phyloP scores from a whole-genome alignment of 768 basidiomycete genomes.

The Mycena polygramma region DNA sequence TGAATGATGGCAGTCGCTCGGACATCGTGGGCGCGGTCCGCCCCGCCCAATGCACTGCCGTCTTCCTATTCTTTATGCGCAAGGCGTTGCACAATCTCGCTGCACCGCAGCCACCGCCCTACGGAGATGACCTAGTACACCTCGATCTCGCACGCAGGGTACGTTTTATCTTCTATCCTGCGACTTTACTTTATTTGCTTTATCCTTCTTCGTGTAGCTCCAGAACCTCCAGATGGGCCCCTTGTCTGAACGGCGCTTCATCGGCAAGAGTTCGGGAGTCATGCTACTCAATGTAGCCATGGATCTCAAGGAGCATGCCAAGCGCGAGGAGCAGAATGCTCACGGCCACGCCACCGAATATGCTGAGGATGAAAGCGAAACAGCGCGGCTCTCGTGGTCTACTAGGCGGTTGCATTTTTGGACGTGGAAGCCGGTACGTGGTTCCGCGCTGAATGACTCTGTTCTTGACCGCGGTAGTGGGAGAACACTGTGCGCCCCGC shows the following conservation, averaged over 20 bases:
- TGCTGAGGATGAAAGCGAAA: no score
- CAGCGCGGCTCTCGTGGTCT: neutral
- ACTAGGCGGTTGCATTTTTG: slow-evolving; percentile 19
- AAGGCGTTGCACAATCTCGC: slow-evolving; percentile 13
- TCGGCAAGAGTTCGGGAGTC: slow-evolving; percentile 10
- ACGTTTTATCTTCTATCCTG: neutral
- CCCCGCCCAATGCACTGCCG: neutral
- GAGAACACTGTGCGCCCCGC: neutral
- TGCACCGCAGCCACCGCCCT: slow-evolving; percentile 17
- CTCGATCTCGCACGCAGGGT: slow-evolving; percentile 25
- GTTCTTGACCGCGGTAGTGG: neutral
- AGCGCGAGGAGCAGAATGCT: neutral
- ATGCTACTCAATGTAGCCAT: slow-evolving; percentile 12
- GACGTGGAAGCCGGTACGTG: slow-evolving; percentile 5
- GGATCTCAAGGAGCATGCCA: slow-evolving; percentile 5
- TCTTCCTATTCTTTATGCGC: slow-evolving; percentile 22
- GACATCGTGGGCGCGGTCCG: no score
- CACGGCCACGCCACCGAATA: neutral
- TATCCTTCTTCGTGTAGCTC: neutral
- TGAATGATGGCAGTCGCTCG: no score
- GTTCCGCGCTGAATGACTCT: no score
- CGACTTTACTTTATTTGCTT: neutral
- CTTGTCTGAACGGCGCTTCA: neutral
- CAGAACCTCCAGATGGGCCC: neutral
- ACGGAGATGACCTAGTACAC: slow-evolving; percentile 28